Conservation (phyloP, 306 rosid species). For the Lithocarpus polystachyus region DNA sequence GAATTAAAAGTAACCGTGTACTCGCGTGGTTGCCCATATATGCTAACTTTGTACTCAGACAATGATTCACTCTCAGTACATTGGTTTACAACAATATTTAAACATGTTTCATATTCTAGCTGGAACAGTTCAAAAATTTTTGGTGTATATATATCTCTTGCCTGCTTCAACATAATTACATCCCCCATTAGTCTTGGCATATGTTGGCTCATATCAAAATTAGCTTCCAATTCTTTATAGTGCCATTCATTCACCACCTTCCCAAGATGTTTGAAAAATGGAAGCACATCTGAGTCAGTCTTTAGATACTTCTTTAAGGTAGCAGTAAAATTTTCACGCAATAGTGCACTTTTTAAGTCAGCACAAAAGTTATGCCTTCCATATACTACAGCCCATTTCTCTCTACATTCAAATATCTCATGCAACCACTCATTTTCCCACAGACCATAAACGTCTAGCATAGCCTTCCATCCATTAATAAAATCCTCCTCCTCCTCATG, state of each 20-base stretch:
- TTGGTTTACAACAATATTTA: constrained; percentile 45
- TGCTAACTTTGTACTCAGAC: constrained; percentile 42
- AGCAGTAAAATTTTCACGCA: constrained; percentile 33
- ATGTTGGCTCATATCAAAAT: constrained; percentile 39
- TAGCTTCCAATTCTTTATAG: constrained; percentile 60
- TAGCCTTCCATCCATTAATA: constrained; percentile 47
- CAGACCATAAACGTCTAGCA: constrained; percentile 42
- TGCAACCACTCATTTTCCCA: constrained; percentile 46
- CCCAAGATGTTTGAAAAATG: constrained; percentile 46
- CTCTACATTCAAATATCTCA: constrained; percentile 39
- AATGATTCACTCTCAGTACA: constrained; percentile 35
- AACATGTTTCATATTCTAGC: constrained; percentile 49
- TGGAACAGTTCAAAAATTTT: constrained; percentile 49
- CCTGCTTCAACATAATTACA: constrained; percentile 47
- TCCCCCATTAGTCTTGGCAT: constrained; percentile 56
- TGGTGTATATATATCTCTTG: constrained; percentile 52
- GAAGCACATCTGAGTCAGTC: constrained; percentile 34
- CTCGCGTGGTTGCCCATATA: constrained; percentile 47
- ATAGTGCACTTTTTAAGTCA: constrained; percentile 34
- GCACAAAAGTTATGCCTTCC: constrained; percentile 46
- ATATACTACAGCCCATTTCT: constrained; percentile 51
- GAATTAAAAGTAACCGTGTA: constrained; percentile 46
- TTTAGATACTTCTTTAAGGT: constrained; percentile 45
- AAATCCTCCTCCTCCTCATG: constrained; percentile 58
- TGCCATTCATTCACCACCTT: constrained; percentile 48